Conservation (phyloP, 352 stramenopile genomes). For the Phytopythium helicoides region DNA sequence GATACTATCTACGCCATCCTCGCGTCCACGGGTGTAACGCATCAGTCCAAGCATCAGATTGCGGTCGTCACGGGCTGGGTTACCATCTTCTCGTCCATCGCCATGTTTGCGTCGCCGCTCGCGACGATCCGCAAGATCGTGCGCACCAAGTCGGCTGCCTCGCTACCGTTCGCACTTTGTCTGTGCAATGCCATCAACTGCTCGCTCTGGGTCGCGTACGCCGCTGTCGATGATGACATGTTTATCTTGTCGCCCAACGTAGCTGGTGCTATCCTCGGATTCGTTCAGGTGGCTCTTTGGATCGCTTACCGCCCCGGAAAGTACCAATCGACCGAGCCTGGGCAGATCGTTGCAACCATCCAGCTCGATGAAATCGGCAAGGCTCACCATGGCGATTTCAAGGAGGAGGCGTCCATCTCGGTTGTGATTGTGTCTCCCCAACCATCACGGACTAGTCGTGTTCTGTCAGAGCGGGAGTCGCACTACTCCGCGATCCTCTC, state of each 20-base stretch:
- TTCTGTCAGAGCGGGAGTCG: background rate
- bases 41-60: conserved; percentile 23
- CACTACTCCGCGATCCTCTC: background rate
- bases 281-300: conserved; percentile 20
- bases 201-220: conserved; percentile 21
- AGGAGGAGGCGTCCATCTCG: conserved; percentile 3
- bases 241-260: conserved; percentile 28
- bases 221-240: conserved; percentile 17
- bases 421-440: background rate
- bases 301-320: conserved; percentile 19
- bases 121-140: conserved; percentile 25
- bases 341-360: background rate
- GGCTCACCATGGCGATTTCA: conserved; percentile 1
- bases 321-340: background rate
- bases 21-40: conserved; percentile 12
- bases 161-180: conserved; percentile 25
- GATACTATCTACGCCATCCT: conserved; percentile 20
- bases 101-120: conserved; percentile 19
- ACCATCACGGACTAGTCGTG: background rate
- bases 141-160: conserved; percentile 25
- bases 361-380: conserved; percentile 4
- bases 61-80: conserved; percentile 19
- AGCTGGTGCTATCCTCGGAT: conserved; percentile 10
- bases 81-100: conserved; percentile 21
- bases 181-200: conserved; percentile 22